Evolutionary conservation across 805 yeast genomes (phyloP).

Genomic region (Isabelozyma gotoi): DNA sequence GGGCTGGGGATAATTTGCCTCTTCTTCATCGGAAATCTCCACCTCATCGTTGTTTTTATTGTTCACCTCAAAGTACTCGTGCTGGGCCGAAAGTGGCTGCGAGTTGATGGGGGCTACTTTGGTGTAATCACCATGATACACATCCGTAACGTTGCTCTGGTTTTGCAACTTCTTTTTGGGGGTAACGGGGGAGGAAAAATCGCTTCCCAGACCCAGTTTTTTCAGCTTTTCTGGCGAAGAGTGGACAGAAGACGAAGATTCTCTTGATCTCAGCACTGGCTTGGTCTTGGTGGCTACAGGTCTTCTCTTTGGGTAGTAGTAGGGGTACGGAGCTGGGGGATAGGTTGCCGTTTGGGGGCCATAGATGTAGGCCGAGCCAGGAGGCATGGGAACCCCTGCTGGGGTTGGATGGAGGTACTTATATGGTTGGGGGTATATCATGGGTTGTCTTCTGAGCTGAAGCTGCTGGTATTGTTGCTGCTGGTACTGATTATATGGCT

Average conservation of each 20-base stretch:
- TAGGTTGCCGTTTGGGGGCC: not conserved
- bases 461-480: conserved; percentile 6
- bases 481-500: conserved; percentile 1
- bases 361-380: not conserved
- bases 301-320: not conserved
- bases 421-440: not conserved
- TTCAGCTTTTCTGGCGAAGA: conserved; percentile 1
- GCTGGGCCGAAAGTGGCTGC: conserved; percentile 53
- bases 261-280: not conserved
- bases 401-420: not conserved
- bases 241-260: conserved; percentile 1
- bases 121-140: conserved; percentile 46
- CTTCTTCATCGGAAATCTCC: conserved; percentile 4
- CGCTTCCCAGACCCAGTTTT: not conserved
- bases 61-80: conserved; percentile 31
- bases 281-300: not conserved
- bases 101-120: conserved; percentile 49
- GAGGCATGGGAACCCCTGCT: too few relatives aligned
- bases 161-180: not conserved
- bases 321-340: not conserved
- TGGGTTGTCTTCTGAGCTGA: not conserved
- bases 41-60: conserved; percentile 9
- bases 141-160: conserved; percentile 40
- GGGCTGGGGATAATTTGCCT: not conserved
- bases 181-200: not conserved